Evolutionary conservation across 768 basidiomycete species (phyloP).

Genomic region (Dioszegia hungarica): DNA sequence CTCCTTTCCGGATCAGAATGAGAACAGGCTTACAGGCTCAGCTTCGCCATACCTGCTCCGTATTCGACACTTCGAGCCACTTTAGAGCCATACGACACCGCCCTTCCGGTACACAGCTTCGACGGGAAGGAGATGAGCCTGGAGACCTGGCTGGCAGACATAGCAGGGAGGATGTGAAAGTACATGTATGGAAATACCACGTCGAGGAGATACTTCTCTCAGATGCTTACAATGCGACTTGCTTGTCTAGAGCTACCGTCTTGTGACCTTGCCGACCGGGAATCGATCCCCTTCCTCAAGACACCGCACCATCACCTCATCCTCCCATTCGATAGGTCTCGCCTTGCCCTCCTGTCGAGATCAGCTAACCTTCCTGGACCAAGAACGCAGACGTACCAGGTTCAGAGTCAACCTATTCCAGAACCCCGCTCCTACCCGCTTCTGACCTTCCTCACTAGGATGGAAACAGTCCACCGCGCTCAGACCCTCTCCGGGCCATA

Average conservation of each 20-base stretch:
- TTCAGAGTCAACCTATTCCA: conserved; percentile 39
- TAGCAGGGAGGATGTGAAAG: neutral
- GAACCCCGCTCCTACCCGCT: conserved; percentile 40
- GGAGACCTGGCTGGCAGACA: neutral
- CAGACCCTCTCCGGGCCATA: conserved; percentile 38
- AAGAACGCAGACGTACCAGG: conserved; percentile 19
- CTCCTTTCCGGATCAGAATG: no score
- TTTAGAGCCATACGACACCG: neutral
- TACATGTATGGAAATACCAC: no score
- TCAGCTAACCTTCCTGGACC: neutral
- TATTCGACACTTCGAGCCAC: neutral
- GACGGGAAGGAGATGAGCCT: neutral
- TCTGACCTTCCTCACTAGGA: conserved; percentile 35
- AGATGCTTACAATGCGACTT: neutral
- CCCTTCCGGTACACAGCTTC: neutral
- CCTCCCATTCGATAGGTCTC: conserved; percentile 34
- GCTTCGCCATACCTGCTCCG: conserved; percentile 8
- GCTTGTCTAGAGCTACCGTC: no score
- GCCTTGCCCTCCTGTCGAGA: conserved; percentile 21
- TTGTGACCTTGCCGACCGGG: conserved; percentile 4
- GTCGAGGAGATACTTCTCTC: no score
- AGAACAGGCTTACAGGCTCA: neutral
- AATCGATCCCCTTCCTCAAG: conserved; percentile 36
- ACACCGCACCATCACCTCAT: conserved; percentile 34
- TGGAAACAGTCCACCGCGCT: conserved; percentile 43